A percentile compares a stretch with the other conserved stretches of the same genome.
These are phyloP conservation scores for Myochromella boudieri DNA, from an alignment of 768 basidiomycete species.

Conservation along the genomic window DNA sequence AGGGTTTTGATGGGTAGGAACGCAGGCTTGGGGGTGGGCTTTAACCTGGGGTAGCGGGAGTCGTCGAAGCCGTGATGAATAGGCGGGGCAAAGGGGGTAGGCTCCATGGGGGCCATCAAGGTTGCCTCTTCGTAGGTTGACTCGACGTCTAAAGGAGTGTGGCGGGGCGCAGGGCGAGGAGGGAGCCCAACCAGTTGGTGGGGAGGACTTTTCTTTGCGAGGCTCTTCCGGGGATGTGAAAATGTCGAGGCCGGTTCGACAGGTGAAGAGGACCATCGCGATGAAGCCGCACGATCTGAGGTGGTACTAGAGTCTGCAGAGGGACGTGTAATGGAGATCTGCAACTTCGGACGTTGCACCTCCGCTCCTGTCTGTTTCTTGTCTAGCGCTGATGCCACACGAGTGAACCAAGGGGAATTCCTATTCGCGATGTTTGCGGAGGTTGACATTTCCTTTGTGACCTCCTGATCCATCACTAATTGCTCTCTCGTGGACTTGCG, in stretches of 20 bases:
- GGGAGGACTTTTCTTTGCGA: conserved; percentile 26
- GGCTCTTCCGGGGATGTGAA: conserved; percentile 36
- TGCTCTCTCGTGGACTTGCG: conserved; percentile 37
- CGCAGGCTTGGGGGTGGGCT: neutral
- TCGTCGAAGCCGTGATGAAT: conserved; percentile 32
- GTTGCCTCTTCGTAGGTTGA: conserved; percentile 22
- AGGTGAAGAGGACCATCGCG: conserved; percentile 40
- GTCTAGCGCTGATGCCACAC: conserved; percentile 23
- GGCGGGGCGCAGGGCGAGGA: conserved; percentile 27
- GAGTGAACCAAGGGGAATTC: conserved; percentile 27
- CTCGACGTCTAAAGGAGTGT: conserved; percentile 34
- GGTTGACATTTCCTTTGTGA: conserved; percentile 14
- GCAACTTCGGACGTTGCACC: conserved; percentile 32
- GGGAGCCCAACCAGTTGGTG: conserved; percentile 25
- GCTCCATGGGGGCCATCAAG: conserved; percentile 12
- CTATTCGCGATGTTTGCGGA: conserved; percentile 15
- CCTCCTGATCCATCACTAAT: conserved; percentile 28
- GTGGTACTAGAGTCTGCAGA: conserved; percentile 25
- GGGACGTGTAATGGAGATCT: conserved; percentile 43
- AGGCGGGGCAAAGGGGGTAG: conserved; percentile 25
- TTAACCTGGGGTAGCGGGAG: conserved; percentile 13
- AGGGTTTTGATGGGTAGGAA: neutral
- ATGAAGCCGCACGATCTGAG: conserved; percentile 22
- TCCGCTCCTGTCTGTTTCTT: conserved; percentile 18
- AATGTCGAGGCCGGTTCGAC: conserved; percentile 19